Percentiles rank a stretch among this genome's conserved stretches.
These are phyloP conservation scores for Berkeleyomyces basicola DNA, from an alignment of 2,329 filamentous ascomycete genomes.

Conservation along the genomic window DNA sequence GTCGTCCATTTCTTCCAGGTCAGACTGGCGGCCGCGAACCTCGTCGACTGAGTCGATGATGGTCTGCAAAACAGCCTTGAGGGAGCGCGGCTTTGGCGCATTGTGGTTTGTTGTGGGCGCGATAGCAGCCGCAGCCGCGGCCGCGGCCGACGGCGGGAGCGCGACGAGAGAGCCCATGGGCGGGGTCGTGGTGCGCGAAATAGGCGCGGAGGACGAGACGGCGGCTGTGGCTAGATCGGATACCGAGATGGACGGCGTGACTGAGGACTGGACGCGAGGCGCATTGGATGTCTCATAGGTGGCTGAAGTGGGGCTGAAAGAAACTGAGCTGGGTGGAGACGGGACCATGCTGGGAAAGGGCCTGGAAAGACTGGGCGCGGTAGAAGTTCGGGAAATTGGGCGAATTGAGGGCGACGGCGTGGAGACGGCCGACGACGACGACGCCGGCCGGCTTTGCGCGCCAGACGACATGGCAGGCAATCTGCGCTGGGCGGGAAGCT, in stretches of 20 bases:
- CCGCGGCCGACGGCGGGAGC: background rate
- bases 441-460: slow-evolving; percentile 8
- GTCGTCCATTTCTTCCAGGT: slow-evolving; percentile 6
- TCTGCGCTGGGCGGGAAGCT: slow-evolving; percentile 1
- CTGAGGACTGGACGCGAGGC: background rate
- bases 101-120: background rate
- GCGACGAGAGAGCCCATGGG: slow-evolving; percentile 3
- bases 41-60: slow-evolving; percentile 12
- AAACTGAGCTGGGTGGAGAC: background rate
- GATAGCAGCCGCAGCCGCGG: background rate
- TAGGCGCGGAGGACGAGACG: background rate
- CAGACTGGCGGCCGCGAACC: slow-evolving; percentile 5
- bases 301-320: background rate
- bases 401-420: slow-evolving; percentile 1
- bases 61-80: slow-evolving; percentile 7
- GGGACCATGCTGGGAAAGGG: slow-evolving; percentile 6
- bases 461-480: slow-evolving; percentile 9
- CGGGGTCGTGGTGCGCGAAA: slow-evolving; percentile 4
- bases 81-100: background rate
- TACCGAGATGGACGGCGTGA: slow-evolving; percentile 9
- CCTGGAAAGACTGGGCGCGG: slow-evolving; percentile 1
- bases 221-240: background rate
- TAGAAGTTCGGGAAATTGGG: slow-evolving; percentile 7
- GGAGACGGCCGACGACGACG: slow-evolving; percentile 8
- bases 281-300: slow-evolving; percentile 2